Base-by-base conservation (phyloP, 148 eudicot species). In the Oxyria digyna region DNA sequence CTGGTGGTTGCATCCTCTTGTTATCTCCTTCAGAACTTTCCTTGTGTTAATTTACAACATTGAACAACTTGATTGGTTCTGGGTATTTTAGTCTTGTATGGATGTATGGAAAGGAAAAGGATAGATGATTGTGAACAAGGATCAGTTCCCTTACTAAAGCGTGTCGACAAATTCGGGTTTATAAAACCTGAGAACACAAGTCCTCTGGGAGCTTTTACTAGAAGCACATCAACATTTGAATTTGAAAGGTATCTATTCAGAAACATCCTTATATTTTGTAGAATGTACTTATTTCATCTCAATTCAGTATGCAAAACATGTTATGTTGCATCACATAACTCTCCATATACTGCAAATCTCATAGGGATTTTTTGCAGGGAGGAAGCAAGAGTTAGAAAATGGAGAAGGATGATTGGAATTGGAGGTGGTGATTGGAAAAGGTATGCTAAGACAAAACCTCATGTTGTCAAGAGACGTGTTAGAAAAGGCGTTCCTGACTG, bases 391-490 rank as follows among this genome's bases (percentile, higher is more conserved):
- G 85, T 88, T 71, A 85, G 83, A 69, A 94, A 91, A 87, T 94
- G 99, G 97, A 81, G 99, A 73, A 91, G 85, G 74, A 94, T 94
- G 99, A 91, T 94, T 72, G 99, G 99, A 72, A 89, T 85, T 72
- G 99, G 97, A 75, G 99, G 99, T 54, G 85, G 91, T 71, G 99
- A 94, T 74, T 94, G 97, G 99, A 94, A 88, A 82, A 88, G 84
- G 59, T 94, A 88, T 78, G 85, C 86, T 50, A 80, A 87, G 74
- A 84, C 91, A 78, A 94, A 91, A 78, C 99, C 97, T 67, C 87
- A 82, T 64, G 85, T 91, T 73, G 96, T 94, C 33, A 91, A 91
- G 79, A 82, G 99, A 57, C 91, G 97, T 40, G 84, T 94, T 62
- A 82, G 99, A 70, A 91, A 94, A 81, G 99, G 99, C 72, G 85